Percentiles rank a stretch among this genome's conserved stretches.
Evolutionary conservation across 106 monocot genomes (phyloP).

Genomic region (Iris macrosiphon): DNA sequence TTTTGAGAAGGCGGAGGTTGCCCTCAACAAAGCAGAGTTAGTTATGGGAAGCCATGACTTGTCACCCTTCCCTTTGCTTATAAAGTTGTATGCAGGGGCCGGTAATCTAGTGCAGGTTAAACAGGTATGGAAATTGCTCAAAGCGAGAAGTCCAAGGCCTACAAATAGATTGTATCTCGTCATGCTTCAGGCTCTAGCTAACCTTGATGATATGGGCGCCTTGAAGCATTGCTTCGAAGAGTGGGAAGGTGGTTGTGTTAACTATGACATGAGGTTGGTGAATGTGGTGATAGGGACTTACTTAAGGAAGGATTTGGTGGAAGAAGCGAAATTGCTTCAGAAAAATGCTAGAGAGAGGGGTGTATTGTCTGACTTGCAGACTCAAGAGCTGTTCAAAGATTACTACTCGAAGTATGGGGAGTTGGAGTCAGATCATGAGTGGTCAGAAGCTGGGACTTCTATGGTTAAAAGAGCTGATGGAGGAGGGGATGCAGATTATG

Average conservation of each 20-base stretch:
- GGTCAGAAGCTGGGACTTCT: conserved; percentile 3
- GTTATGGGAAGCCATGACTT: conserved; percentile 19
- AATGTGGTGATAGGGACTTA: conserved; percentile 30
- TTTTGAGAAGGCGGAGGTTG: conserved; percentile 28
- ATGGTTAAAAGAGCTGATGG: conserved; percentile 8
- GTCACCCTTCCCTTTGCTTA: conserved; percentile 29
- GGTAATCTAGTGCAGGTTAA: conserved; percentile 28
- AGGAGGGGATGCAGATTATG: too few species aligned
- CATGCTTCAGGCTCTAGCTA: conserved; percentile 29
- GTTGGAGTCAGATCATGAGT: conserved; percentile 5
- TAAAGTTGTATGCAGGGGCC: conserved; percentile 27
- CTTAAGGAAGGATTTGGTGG: conserved; percentile 28
- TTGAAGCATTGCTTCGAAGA: conserved; percentile 26
- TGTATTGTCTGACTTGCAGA: neutral
- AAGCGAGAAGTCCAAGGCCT: conserved; percentile 14
- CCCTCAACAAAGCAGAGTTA: conserved; percentile 33
- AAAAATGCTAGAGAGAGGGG: neutral
- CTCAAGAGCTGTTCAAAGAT: conserved; percentile 16
- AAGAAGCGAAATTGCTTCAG: conserved; percentile 22
- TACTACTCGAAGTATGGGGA: conserved; percentile 16
- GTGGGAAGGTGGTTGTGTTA: conserved; percentile 20
- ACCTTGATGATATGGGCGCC: conserved; percentile 21
- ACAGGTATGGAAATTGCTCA: conserved; percentile 31
- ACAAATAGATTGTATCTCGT: conserved; percentile 35
- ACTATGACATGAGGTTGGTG: conserved; percentile 29